A percentile compares a stretch with the other conserved stretches of the same genome.
These are phyloP conservation scores for Pulicaria dysenterica DNA, from an alignment of 129 eudicot genomes.

Conservation along the genomic window DNA sequence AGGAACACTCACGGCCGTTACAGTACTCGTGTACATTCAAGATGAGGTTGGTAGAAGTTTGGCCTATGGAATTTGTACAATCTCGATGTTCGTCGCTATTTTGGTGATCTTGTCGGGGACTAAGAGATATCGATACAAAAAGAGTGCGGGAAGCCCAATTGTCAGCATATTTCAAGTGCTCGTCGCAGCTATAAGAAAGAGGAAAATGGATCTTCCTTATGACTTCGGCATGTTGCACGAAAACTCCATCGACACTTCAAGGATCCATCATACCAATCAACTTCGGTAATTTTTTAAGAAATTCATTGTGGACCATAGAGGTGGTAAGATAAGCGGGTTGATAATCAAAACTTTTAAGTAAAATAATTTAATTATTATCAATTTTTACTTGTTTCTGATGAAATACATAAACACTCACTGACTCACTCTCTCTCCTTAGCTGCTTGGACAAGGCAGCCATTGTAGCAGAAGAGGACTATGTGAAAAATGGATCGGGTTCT, in stretches of 20 bases:
- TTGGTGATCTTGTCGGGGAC: conserved; percentile 68
- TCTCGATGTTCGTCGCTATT: conserved; percentile 67
- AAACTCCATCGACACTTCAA: conserved; percentile 49
- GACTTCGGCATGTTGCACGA: conserved; percentile 59
- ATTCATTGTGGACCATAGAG: background rate
- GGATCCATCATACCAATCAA: conserved; percentile 77
- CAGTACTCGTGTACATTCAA: conserved; percentile 79
- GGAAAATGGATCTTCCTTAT: conserved; percentile 58
- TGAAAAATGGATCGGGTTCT: conserved; percentile 20
- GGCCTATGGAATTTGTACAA: conserved; percentile 80
- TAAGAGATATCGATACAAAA: conserved; percentile 75
- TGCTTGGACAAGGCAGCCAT: conserved; percentile 94
- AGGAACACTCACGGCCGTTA: conserved; percentile 66
- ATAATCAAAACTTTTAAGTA: background rate
- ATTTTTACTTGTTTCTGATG: background rate
- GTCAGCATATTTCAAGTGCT: conserved; percentile 75
- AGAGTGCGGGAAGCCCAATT: conserved; percentile 77
- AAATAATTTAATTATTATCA: background rate
- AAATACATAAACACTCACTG: background rate
- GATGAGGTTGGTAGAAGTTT: conserved; percentile 73
- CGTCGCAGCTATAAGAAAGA: conserved; percentile 59
- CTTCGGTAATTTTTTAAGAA: conserved; percentile 44
- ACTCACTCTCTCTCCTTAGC: conserved; percentile 25
- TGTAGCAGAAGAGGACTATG: conserved; percentile 68
- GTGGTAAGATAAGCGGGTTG: background rate